phyloP scores from a whole-genome alignment of 345 rosid species.

The Lepidium didymum region DNA sequence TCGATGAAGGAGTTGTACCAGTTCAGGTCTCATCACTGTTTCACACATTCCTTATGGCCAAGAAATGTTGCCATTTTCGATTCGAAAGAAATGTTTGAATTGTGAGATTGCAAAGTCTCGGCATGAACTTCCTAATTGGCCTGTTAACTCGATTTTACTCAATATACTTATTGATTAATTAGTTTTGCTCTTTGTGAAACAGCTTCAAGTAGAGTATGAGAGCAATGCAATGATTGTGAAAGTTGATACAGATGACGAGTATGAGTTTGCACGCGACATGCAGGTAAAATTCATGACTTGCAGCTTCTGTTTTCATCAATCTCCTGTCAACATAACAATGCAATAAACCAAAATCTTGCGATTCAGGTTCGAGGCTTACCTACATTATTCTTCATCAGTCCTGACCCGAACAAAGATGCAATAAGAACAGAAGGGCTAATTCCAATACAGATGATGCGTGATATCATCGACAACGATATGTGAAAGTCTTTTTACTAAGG shows the following conservation, averaged over 20 bases:
- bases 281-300: constrained; percentile 42
- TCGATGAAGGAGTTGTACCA: not conserved
- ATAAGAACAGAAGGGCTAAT: constrained; percentile 89
- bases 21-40: not conserved
- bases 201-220: constrained; percentile 93
- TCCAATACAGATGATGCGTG: constrained; percentile 86
- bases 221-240: constrained; percentile 71
- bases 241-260: constrained; percentile 87
- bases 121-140: not conserved
- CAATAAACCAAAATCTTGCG: not conserved
- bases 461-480: constrained; percentile 78
- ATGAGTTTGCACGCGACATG: constrained; percentile 88
- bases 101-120: not conserved
- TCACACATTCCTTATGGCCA: not conserved
- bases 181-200: constrained; percentile 1
- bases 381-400: constrained; percentile 74
- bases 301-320: not conserved
- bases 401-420: constrained; percentile 81
- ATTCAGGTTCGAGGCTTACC: constrained; percentile 91
- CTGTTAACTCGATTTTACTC: not conserved
- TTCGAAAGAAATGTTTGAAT: not conserved
- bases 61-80: no score
- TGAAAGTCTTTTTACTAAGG: constrained; percentile 27
- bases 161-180: not conserved
- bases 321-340: not conserved